Evolutionary conservation across 2,329 filamentous ascomycete species (phyloP).

Genomic region (Ophiostoma ulmi): DNA sequence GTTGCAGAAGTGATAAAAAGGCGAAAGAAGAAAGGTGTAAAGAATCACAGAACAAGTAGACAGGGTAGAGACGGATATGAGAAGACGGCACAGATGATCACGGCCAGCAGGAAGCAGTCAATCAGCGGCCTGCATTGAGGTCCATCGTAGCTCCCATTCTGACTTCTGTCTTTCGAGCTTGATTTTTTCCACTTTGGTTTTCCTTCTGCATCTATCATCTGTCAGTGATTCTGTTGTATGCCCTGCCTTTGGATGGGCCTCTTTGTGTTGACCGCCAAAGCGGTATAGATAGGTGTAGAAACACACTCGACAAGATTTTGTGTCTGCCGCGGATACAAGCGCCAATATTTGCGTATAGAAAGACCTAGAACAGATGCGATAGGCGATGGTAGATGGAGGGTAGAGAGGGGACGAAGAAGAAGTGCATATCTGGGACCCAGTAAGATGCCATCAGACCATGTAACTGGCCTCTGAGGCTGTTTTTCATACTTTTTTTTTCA

Average conservation of each 20-base stretch:
- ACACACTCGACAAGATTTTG: too few relatives aligned
- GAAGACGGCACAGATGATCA: background rate
- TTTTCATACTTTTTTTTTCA: background rate
- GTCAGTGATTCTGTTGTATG: too few relatives aligned
- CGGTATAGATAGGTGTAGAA: too few relatives aligned
- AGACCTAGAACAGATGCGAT: background rate
- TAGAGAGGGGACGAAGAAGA: background rate
- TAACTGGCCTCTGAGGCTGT: background rate
- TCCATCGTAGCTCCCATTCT: background rate
- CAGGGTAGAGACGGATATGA: background rate
- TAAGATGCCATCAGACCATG: background rate
- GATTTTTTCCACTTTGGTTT: background rate
- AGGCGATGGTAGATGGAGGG: background rate
- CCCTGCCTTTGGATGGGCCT: too few relatives aligned
- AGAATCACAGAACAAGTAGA: background rate
- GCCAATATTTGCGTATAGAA: background rate
- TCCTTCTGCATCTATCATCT: background rate
- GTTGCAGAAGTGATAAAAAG: background rate
- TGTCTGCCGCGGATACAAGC: background rate
- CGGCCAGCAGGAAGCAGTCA: background rate
- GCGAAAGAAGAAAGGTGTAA: background rate
- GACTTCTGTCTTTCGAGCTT: background rate
- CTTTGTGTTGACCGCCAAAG: background rate
- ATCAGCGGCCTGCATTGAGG: background rate
- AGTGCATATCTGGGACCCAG: background rate